Evolutionary conservation across 2,329 filamentous ascomycete genomes (phyloP), one percentile per base, ranked within the genome.

Genomic region (Torrubiella hemipterigena): DNA sequence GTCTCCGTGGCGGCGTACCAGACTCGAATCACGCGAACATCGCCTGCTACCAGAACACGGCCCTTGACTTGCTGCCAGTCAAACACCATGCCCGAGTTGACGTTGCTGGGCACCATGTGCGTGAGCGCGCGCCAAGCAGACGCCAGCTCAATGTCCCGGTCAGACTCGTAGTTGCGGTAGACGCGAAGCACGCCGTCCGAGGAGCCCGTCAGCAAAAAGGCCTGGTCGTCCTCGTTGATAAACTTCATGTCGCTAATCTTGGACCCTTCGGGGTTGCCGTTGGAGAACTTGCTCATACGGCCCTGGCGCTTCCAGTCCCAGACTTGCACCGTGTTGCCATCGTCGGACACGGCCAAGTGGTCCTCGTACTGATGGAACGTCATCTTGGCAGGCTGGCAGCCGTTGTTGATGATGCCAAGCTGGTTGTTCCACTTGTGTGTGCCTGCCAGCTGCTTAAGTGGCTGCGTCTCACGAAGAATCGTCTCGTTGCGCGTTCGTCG

Each of bases 41-140:
- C 91, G 27, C 91, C 91, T 9, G 91, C 91, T 19, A 96, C 91
- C n/a, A 98, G 69, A 7, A 93, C 79, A 38, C 85, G 83, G 7
- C 91, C 91, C 43, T 85, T 84, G n/a, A 93, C 87, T 58, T 98
- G 91, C 53, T 96, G 89, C 91, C 91, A 98, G 54, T 98, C 89
- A 51, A 96, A 93, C 17, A 96, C 89, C 58, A 98, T 80, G 15
- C 91, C 91, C 2, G 87, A 87, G 52, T 94, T 93, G 48, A 87
- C 81, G 47, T 89, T 94, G 53, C 84, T 93, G 4, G 87, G 85
- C 6, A 96, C 81, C 51, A 96, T 81, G 56, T 98, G 85, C 10
- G 85, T 93, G 36, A 98, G 60, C 5, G 91, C 91, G 28, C 91
- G 77, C 75, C 93, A 96, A 13, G 85, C 74, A 1, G 89, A 86